Conservation (phyloP, 768 basidiomycete species). For the Collybiopsis luxurians region DNA sequence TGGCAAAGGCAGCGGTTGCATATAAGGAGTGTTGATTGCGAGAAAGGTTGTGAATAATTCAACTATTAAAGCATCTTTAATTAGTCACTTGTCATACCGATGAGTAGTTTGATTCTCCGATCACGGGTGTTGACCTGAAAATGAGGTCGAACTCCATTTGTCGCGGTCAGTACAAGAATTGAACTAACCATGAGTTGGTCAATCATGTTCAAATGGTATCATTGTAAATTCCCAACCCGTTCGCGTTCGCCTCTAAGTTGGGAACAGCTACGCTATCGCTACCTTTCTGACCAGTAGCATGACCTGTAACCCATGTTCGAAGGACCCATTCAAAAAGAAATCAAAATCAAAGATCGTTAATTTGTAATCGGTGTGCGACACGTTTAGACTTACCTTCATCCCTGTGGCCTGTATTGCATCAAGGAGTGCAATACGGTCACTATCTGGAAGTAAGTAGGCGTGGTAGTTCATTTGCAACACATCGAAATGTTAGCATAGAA, state of each 20-base stretch:
- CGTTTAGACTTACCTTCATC: slow-evolving; percentile 19
- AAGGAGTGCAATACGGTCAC: slow-evolving; percentile 18
- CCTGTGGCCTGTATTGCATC: slow-evolving; percentile 23
- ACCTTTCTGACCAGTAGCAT: slow-evolving; percentile 22
- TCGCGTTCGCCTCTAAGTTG: slow-evolving; percentile 29
- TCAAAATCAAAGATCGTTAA: background rate
- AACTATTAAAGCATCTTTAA: too few relatives aligned
- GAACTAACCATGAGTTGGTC: slow-evolving; percentile 37
- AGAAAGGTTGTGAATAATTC: too few relatives aligned
- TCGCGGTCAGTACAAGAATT: too few relatives aligned
- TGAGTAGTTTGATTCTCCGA: slow-evolving; percentile 22
- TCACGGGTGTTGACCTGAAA: slow-evolving; percentile 28
- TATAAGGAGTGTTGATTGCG: too few relatives aligned
- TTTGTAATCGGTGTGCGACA: background rate
- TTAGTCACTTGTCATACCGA: background rate
- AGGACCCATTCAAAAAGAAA: slow-evolving; percentile 15
- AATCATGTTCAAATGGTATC: slow-evolving; percentile 31
- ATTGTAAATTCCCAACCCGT: slow-evolving; percentile 34
- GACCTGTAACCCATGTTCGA: slow-evolving; percentile 26
- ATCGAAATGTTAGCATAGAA: background rate
- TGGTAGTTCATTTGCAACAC: slow-evolving; percentile 18
- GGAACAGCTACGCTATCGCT: slow-evolving; percentile 24
- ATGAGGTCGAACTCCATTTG: too few relatives aligned
- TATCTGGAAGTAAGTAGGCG: slow-evolving; percentile 16
- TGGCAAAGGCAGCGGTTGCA: too few relatives aligned